These are phyloP conservation scores for Trametes cingulata DNA, from an alignment of 768 basidiomycete species.

Conservation along the genomic window DNA sequence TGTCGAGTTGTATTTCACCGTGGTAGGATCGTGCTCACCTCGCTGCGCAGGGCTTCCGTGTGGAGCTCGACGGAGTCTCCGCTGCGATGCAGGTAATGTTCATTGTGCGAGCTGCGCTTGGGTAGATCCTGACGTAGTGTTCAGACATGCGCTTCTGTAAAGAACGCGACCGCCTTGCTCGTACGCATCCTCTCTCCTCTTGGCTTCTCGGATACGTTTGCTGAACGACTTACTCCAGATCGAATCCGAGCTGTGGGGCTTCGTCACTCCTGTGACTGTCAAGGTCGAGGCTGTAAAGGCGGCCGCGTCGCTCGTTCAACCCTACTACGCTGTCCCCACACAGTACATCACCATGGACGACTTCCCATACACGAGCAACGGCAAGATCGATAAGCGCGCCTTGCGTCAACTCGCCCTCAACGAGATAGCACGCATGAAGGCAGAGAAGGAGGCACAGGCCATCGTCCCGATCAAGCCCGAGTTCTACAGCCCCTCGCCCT, in stretches of 20 bases:
- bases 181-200: conserved; percentile 1
- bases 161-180: conserved; percentile 50
- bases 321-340: conserved; percentile 60
- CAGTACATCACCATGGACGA: conserved; percentile 43
- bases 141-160: conserved; percentile 45
- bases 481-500: conserved; percentile 24
- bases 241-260: conserved; percentile 56
- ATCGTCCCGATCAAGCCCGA: conserved; percentile 15
- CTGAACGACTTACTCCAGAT: conserved; percentile 27
- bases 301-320: conserved; percentile 52
- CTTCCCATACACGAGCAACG: conserved; percentile 51
- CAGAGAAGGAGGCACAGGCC: conserved; percentile 6
- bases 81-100: conserved; percentile 54
- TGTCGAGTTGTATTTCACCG: conserved; percentile 7
- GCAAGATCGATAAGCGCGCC: conserved; percentile 51
- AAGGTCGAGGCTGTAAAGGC: conserved; percentile 41
- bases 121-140: conserved; percentile 21
- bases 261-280: conserved; percentile 44
- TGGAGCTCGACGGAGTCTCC: conserved; percentile 63
- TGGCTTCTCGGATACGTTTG: neutral
- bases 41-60: conserved; percentile 52
- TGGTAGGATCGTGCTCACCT: neutral
- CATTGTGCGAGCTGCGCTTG: conserved; percentile 5
- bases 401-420: conserved; percentile 36
- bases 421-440: conserved; percentile 6